These are phyloP conservation scores for Phytopythium aichiense DNA, from an alignment of 352 stramenopile species.

Conservation along the genomic window DNA sequence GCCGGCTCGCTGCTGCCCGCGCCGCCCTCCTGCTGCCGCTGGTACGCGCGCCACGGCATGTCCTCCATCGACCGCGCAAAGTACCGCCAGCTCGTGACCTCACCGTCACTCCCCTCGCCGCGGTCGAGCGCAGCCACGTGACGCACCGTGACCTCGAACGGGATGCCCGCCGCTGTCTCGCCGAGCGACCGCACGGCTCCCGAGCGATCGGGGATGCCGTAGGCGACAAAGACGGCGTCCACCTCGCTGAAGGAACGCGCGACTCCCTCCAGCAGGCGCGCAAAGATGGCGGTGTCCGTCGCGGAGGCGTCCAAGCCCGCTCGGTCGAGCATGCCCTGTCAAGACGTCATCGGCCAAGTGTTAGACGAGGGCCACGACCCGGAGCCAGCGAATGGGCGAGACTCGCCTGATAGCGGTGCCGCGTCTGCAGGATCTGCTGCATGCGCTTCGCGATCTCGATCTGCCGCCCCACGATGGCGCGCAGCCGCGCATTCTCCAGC, in stretches of 20 bases:
- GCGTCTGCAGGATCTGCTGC: conserved; percentile 33
- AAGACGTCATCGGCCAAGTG: not conserved
- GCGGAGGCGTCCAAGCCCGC: conserved; percentile 21
- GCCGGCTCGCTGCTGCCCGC: conserved; percentile 20
- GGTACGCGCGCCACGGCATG: conserved; percentile 17
- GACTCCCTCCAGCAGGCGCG: conserved; percentile 6
- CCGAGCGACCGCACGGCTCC: not conserved
- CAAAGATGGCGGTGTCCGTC: conserved; percentile 16
- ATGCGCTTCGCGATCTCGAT: conserved; percentile 55
- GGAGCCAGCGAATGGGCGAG: not conserved
- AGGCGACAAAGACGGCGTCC: conserved; percentile 6
- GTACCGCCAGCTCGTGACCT: conserved; percentile 21
- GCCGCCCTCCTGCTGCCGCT: conserved; percentile 5
- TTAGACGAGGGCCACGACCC: not conserved
- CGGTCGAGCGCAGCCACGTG: not conserved
- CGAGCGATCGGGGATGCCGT: not conserved
- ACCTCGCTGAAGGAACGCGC: conserved; percentile 7
- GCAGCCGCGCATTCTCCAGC: conserved; percentile 48
- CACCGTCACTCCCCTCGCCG: not conserved
- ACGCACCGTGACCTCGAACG: conserved; percentile 5
- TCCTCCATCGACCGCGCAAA: conserved; percentile 14
- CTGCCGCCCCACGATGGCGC: conserved; percentile 44
- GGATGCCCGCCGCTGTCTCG: not conserved
- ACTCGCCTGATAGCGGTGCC: conserved; percentile 6
- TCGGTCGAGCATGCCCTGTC: conserved; percentile 18